Conservation (phyloP, 1,139 yeast genomes). For the Kodamaea ohmeri region DNA sequence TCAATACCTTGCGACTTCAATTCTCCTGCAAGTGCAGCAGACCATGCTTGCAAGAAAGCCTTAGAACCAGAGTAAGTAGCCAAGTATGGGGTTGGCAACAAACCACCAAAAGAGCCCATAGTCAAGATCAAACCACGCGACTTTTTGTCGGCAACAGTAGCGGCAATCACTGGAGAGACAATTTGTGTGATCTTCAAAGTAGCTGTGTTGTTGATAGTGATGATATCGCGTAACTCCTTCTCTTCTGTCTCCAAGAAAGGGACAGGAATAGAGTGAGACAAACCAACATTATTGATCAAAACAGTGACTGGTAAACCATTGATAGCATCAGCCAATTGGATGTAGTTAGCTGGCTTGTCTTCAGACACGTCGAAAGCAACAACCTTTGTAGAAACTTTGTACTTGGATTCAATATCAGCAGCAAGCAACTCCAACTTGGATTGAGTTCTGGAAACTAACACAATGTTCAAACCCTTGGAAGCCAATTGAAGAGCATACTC, state of each 20-base stretch:
- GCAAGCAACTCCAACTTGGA: constrained; percentile 70
- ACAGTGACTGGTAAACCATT: constrained; percentile 61
- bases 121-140: constrained; percentile 75
- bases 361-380: constrained; percentile 78
- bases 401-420: constrained; percentile 58
- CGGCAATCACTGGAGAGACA: constrained; percentile 63
- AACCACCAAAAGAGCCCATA: constrained; percentile 97
- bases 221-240: constrained; percentile 70
- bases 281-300: constrained; percentile 90
- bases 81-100: constrained; percentile 85
- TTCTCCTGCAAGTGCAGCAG: constrained; percentile 86
- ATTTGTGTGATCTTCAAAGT: constrained; percentile 81
- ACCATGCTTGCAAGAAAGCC: constrained; percentile 93
- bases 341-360: constrained; percentile 55
- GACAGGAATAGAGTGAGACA: constrained; percentile 91
- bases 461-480: constrained; percentile 73
- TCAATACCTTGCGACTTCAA: constrained; percentile 66
- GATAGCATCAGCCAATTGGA: constrained; percentile 45
- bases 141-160: constrained; percentile 43
- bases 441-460: constrained; percentile 80
- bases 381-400: constrained; percentile 59
- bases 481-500: constrained; percentile 89
- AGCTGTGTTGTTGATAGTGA: constrained; percentile 81
- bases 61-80: constrained; percentile 97
- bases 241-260: constrained; percentile 81